These are phyloP conservation scores for Phytophthora lateralis DNA, from an alignment of 352 stramenopile genomes.

Conservation along the genomic window DNA sequence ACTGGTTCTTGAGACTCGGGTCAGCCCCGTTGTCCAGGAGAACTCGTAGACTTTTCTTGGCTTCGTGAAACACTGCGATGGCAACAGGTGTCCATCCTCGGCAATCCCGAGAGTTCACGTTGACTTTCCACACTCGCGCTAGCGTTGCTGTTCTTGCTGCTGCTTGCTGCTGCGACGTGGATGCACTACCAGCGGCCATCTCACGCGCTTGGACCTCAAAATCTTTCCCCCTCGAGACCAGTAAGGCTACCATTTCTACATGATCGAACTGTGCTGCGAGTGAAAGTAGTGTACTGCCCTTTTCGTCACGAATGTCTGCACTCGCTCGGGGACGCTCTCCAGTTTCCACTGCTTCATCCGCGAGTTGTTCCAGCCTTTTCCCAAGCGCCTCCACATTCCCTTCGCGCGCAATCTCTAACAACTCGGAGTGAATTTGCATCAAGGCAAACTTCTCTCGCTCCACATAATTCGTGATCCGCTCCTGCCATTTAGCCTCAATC, in stretches of 20 bases:
- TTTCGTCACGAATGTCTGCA: conserved; percentile 79
- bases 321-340: conserved; percentile 66
- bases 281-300: conserved; percentile 75
- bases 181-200: conserved; percentile 26
- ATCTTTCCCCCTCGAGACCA: conserved; percentile 72
- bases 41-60: conserved; percentile 69
- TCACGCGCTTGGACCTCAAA: conserved; percentile 32
- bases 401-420: conserved; percentile 54
- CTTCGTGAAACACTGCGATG: conserved; percentile 89
- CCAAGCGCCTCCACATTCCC: conserved; percentile 62
- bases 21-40: conserved; percentile 83
- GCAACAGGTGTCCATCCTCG: conserved; percentile 87
- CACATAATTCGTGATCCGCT: conserved; percentile 84
- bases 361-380: conserved; percentile 68
- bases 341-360: conserved; percentile 66
- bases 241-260: conserved; percentile 52
- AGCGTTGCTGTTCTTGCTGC: conserved; percentile 41
- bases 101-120: conserved; percentile 75
- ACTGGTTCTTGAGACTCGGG: conserved; percentile 87
- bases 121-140: conserved; percentile 60
- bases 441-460: conserved; percentile 85
- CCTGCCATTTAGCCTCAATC: conserved; percentile 85
- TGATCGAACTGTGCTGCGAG: conserved; percentile 80
- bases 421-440: conserved; percentile 82
- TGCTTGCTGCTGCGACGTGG: conserved; percentile 29